These are phyloP conservation scores for Botrytis porri DNA, from an alignment of 2,329 filamentous ascomycete genomes.

Conservation along the genomic window DNA sequence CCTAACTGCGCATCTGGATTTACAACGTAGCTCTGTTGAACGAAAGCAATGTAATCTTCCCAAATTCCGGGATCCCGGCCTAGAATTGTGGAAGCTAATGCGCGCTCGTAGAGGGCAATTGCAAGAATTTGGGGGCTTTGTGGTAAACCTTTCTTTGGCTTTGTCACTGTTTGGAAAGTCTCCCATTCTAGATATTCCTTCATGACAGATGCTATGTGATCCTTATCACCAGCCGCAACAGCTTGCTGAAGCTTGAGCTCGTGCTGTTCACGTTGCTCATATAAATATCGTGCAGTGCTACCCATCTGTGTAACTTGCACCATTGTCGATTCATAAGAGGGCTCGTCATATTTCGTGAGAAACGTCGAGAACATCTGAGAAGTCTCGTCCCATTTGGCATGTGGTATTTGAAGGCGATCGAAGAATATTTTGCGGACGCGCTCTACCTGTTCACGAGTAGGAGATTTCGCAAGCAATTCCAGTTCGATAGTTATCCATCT, in stretches of 20 bases:
- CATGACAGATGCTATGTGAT: constrained; percentile 52
- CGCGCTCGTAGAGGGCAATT: constrained; percentile 73
- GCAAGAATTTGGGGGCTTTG: constrained; percentile 51
- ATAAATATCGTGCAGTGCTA: constrained; percentile 60
- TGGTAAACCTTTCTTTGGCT: constrained; percentile 45
- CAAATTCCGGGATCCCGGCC: constrained; percentile 72
- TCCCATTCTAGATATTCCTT: constrained; percentile 84
- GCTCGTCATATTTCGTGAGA: constrained; percentile 65
- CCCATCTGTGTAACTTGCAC: constrained; percentile 62
- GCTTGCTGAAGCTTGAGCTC: constrained; percentile 65
- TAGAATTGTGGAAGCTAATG: constrained; percentile 61
- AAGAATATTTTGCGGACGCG: constrained; percentile 68
- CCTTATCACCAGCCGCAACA: constrained; percentile 52
- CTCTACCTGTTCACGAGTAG: constrained; percentile 55
- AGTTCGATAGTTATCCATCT: constrained; percentile 71
- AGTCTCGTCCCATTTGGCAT: constrained; percentile 71
- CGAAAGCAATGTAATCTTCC: constrained; percentile 63
- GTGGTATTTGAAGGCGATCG: constrained; percentile 68
- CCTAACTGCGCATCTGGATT: constrained; percentile 42
- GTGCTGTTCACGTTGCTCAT: constrained; percentile 62
- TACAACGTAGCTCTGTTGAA: constrained; percentile 28
- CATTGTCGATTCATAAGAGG: constrained; percentile 74
- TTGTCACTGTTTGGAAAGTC: constrained; percentile 58
- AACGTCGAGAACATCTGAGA: constrained; percentile 73
- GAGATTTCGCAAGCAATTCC: constrained; percentile 59